Evolutionary conservation across 805 yeast genomes (phyloP).

Genomic region (Candida ovalis): DNA sequence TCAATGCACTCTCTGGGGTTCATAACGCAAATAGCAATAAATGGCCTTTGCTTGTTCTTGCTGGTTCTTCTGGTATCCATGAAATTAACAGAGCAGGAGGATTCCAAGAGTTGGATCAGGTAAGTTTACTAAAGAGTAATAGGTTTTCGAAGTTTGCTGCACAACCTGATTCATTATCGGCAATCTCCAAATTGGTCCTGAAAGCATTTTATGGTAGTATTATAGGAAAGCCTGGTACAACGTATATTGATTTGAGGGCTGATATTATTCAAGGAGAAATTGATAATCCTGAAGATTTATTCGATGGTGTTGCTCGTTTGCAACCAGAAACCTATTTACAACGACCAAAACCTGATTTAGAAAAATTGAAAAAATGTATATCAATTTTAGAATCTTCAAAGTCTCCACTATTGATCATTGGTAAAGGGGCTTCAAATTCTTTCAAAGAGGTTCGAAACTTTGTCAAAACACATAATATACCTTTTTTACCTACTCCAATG

Average conservation of each 20-base stretch:
- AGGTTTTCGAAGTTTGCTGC: slow-evolving; percentile 48
- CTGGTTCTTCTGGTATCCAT: slow-evolving; percentile 54
- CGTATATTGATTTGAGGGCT: slow-evolving; percentile 66
- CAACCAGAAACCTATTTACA: no score
- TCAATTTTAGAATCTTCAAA: slow-evolving; percentile 32
- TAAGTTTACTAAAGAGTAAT: slow-evolving; percentile 35
- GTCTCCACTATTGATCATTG: slow-evolving; percentile 54
- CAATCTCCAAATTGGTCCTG: slow-evolving; percentile 37
- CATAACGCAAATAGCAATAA: slow-evolving; percentile 58
- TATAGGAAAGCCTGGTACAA: slow-evolving; percentile 55
- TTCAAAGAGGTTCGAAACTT: slow-evolving; percentile 37
- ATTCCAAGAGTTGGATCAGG: slow-evolving; percentile 69
- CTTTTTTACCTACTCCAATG: slow-evolving; percentile 75
- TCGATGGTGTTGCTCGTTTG: slow-evolving; percentile 21
- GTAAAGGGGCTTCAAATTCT: slow-evolving; percentile 59
- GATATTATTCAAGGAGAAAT: slow-evolving; percentile 42
- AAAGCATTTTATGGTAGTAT: slow-evolving; percentile 43
- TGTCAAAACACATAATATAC: slow-evolving; percentile 39
- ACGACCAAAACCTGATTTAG: slow-evolving; percentile 33
- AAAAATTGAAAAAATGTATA: slow-evolving; percentile 34
- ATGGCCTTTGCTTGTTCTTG: slow-evolving; percentile 63
- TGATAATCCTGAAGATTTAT: neutral
- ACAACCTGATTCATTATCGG: slow-evolving; percentile 21
- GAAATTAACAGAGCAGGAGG: slow-evolving; percentile 52
- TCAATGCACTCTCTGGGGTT: slow-evolving; percentile 65